Conservation (phyloP, 1,284 basidiomycete genomes). For the Boletus albobrunnescens region DNA sequence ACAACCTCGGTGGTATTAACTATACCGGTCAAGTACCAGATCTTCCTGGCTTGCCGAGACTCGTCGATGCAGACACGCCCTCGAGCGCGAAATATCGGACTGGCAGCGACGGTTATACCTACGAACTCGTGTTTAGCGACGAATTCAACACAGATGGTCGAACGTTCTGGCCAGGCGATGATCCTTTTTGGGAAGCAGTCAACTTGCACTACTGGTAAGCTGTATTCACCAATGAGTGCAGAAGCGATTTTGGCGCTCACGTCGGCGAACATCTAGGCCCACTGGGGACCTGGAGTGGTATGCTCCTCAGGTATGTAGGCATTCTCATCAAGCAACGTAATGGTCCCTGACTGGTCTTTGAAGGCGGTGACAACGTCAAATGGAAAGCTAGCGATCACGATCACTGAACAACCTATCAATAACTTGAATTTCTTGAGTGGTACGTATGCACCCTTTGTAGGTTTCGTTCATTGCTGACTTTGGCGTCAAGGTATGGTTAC, state of each 20-base stretch:
- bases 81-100: conserved; percentile 46
- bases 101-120: conserved; percentile 70
- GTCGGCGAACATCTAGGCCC: conserved; percentile 42
- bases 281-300: conserved; percentile 88
- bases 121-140: conserved; percentile 86
- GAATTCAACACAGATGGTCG: conserved; percentile 84
- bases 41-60: conserved; percentile 50
- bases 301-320: conserved; percentile 55
- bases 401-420: conserved; percentile 58
- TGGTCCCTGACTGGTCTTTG: conserved; percentile 2
- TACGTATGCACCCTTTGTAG: conserved; percentile 32
- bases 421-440: conserved; percentile 78
- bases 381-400: conserved; percentile 76
- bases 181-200: conserved; percentile 74
- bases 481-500: conserved; percentile 59
- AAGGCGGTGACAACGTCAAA: conserved; percentile 62
- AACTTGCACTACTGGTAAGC: conserved; percentile 69
- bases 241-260: conserved; percentile 8
- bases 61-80: conserved; percentile 73
- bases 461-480: conserved; percentile 7
- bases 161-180: conserved; percentile 75
- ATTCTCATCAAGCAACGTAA: background rate
- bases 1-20: conserved; percentile 78
- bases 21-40: conserved; percentile 66
- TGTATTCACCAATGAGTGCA: background rate